Percentiles rank a stretch among this genome's conserved stretches.
These are phyloP conservation scores for Xylariaceae sp. DNA, from an alignment of 2,329 filamentous ascomycete genomes.

Conservation along the genomic window DNA sequence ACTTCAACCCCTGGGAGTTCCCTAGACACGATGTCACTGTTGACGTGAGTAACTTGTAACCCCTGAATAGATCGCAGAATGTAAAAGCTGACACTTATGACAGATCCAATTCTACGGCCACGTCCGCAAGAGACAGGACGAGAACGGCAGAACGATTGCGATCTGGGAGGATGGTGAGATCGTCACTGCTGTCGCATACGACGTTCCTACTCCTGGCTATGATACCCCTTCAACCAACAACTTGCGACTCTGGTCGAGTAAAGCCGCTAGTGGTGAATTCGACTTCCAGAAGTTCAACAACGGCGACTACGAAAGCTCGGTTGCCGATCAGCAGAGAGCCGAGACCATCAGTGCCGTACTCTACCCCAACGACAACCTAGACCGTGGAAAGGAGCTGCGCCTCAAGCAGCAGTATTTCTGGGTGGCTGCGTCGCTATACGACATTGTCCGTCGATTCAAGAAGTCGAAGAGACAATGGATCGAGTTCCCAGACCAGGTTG, in stretches of 20 bases:
- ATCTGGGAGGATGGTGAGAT: slow-evolving; percentile 92
- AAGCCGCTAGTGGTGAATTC: slow-evolving; percentile 93
- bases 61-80: background rate
- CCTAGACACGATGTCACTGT: slow-evolving; percentile 92
- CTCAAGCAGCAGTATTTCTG: slow-evolving; percentile 99
- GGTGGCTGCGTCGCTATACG: slow-evolving; percentile 93
- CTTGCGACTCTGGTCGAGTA: slow-evolving; percentile 93
- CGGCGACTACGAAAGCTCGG: slow-evolving; percentile 95
- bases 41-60: slow-evolving; percentile 51
- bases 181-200: slow-evolving; percentile 87
- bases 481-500: slow-evolving; percentile 89
- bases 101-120: slow-evolving; percentile 89
- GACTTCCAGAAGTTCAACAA: slow-evolving; percentile 99
- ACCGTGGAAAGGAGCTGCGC: slow-evolving; percentile 92
- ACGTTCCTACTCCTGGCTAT: slow-evolving; percentile 88
- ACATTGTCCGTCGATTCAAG: slow-evolving; percentile 97
- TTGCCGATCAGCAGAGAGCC: slow-evolving; percentile 96
- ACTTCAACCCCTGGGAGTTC: slow-evolving; percentile 99
- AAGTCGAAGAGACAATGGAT: slow-evolving; percentile 88
- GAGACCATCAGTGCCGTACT: slow-evolving; percentile 97
- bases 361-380: slow-evolving; percentile 96
- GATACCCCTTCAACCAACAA: slow-evolving; percentile 91
- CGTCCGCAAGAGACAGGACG: slow-evolving; percentile 69
- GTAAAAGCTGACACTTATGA: background rate
- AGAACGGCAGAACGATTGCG: slow-evolving; percentile 66